Conservation (phyloP, 106 monocot genomes). For the Chionographis japonica region DNA sequence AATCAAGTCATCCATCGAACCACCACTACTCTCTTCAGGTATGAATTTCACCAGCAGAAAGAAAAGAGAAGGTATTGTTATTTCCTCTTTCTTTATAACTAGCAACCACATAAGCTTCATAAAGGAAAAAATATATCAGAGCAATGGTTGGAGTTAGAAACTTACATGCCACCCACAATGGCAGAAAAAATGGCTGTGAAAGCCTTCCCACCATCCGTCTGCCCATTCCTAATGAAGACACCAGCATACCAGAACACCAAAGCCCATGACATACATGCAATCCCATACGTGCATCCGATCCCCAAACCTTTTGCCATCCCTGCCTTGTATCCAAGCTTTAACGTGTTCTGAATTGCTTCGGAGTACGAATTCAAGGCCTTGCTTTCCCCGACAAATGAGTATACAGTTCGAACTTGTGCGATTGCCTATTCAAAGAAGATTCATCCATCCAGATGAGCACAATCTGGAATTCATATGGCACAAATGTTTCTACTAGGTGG, state of each 20-base stretch:
- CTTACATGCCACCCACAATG: slow-evolving; percentile 99
- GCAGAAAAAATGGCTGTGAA: slow-evolving; percentile 99
- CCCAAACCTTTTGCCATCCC: slow-evolving; percentile 99
- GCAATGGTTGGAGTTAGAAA: slow-evolving; percentile 2
- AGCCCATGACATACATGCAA: slow-evolving; percentile 99
- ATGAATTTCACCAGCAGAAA: not conserved
- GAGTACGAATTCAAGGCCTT: slow-evolving; percentile 80
- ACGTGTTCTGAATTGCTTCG: slow-evolving; percentile 89
- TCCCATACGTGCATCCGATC: slow-evolving; percentile 94
- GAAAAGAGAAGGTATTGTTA: too few relatives aligned
- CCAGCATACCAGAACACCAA: slow-evolving; percentile 98
- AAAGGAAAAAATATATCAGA: not conserved
- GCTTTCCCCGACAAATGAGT: slow-evolving; percentile 87
- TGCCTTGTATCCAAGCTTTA: slow-evolving; percentile 92
- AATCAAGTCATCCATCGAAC: too few relatives aligned
- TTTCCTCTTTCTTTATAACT: not conserved
- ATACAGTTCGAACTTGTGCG: slow-evolving; percentile 89
- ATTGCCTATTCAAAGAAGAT: slow-evolving; percentile 51
- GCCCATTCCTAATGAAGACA: slow-evolving; percentile 92
- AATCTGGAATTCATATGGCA: not conserved
- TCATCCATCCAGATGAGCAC: slow-evolving; percentile 1
- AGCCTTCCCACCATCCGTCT: slow-evolving; percentile 97
- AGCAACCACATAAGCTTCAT: too few relatives aligned
- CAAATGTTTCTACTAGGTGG: not conserved
- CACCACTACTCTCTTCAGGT: too few relatives aligned